Evolutionary conservation across 2,329 filamentous ascomycete species (phyloP), one percentile per base, ranked within the genome.

Genomic region (Alternaria panax): DNA sequence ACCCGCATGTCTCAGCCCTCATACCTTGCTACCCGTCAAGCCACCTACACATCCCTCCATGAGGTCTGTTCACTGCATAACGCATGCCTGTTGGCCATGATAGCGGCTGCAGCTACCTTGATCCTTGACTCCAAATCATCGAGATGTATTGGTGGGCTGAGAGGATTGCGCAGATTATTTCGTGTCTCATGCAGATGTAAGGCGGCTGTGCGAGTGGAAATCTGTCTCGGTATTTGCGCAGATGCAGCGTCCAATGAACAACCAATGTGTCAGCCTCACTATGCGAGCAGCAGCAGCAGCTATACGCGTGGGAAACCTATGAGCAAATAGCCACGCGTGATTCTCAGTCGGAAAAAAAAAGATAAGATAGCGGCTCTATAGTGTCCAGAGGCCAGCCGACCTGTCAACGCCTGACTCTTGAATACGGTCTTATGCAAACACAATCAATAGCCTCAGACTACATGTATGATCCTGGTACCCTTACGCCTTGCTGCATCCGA

Each of bases 201-300:
- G 43, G 34, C 53, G 34, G 53, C 43, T 38, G 51, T 54, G 51
- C 30, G 41, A 27, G 32, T 40, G 43, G 46, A 38, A 52, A 40
- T n/a, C 43, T 30, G 32, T 32, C 36, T 53, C 53, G 32, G 48
- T 57, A 25, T 20, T 32, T 5, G 41, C 47, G 48, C 48, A 57
- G 48, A 36, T 25, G 30, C 24, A 53, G n/a, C 54, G 41, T 46
- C 54, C 54, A 57, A 57, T 52, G 24, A 50, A n/a, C 16, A 27
- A n/a, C 24, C 42, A 46, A 27, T 45, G 54, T 42, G 54, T 57
- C 54, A 57, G 54, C 40, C 54, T 32, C 54, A 36, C 36, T 42
- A 28, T 45, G 54, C 46, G n/a, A n/a, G n/a, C n/a, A n/a, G n/a
- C n/a, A n/a, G 18, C 28, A 32, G 14, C 18, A 22, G 14, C 7